Evolutionary conservation across 2,329 filamentous ascomycete genomes (phyloP).

Genomic region (Xylaria multiplex): DNA sequence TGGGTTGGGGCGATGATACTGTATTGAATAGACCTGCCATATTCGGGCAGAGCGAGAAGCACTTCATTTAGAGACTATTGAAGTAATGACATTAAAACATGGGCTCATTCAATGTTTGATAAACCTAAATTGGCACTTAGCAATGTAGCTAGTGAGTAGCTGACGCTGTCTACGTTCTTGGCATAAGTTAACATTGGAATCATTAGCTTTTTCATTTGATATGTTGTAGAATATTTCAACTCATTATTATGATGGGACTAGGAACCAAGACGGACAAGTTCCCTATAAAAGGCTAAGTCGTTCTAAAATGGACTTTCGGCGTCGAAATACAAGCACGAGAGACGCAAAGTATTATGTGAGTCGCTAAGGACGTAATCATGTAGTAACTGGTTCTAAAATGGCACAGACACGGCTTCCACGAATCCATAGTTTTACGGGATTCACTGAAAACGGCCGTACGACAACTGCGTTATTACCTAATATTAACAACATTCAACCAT

Average conservation of each 20-base stretch:
- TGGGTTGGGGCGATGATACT: constrained; percentile 6
- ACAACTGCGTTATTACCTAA: too few relatives aligned
- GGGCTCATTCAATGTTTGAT: not conserved
- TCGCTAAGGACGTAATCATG: constrained; percentile 16
- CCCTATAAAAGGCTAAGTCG: not conserved
- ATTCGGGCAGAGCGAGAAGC: constrained; percentile 25
- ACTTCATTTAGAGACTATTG: constrained; percentile 2
- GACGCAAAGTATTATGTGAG: not conserved
- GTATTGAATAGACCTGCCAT: constrained; percentile 26
- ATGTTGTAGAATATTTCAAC: not conserved
- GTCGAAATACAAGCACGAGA: not conserved
- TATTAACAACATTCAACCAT: not conserved
- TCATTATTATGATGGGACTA: not conserved
- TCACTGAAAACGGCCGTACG: too few relatives aligned
- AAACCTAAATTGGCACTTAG: not conserved
- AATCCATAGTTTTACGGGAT: too few relatives aligned
- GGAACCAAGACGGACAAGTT: not conserved
- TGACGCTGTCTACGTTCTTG: not conserved
- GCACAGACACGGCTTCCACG: not conserved
- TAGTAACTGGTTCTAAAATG: constrained; percentile 20
- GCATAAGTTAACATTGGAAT: not conserved
- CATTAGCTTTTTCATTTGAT: not conserved
- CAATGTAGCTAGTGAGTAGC: not conserved
- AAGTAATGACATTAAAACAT: not conserved
- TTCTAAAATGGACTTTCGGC: not conserved